These are phyloP conservation scores for Biancaea sappan DNA, from an alignment of 306 rosid genomes.

Conservation along the genomic window DNA sequence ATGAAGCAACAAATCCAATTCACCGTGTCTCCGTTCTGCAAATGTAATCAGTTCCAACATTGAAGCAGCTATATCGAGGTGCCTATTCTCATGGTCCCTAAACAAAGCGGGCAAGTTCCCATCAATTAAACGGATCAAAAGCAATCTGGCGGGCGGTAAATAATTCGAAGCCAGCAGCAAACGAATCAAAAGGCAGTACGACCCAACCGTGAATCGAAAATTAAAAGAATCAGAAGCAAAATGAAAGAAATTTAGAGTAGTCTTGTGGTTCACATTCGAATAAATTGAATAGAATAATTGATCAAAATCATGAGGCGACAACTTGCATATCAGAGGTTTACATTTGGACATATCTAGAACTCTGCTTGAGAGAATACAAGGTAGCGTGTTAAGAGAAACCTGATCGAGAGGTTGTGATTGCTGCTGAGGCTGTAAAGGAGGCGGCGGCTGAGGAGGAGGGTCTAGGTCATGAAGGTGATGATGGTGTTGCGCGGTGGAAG, in stretches of 20 bases:
- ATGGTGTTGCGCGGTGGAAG: constrained; percentile 37
- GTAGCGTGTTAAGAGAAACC: constrained; percentile 32
- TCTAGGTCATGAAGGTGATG: constrained; percentile 33
- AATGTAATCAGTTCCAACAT: constrained; percentile 40
- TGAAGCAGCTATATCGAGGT: constrained; percentile 46
- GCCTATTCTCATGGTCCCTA: constrained; percentile 29
- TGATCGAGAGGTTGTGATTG: constrained; percentile 31
- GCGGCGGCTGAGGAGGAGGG: constrained; percentile 26
- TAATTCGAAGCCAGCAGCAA: constrained; percentile 53
- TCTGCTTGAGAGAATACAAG: constrained; percentile 55
- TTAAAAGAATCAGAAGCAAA: constrained; percentile 46
- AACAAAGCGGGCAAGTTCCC: constrained; percentile 42
- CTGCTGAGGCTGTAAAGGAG: constrained; percentile 29
- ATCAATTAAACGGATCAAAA: constrained; percentile 59
- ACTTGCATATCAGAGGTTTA: constrained; percentile 47
- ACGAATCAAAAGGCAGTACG: constrained; percentile 62
- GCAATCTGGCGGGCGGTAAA: constrained; percentile 53
- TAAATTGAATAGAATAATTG: constrained; percentile 46
- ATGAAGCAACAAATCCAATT: constrained; percentile 63
- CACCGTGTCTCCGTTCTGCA: constrained; percentile 35
- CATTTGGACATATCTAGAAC: constrained; percentile 63
- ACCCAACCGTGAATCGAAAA: constrained; percentile 61
- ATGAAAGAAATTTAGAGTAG: constrained; percentile 59
- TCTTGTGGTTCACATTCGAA: constrained; percentile 52
- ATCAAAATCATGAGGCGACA: constrained; percentile 65